A percentile compares a stretch with the other conserved stretches of the same genome.
Evolutionary conservation across 441 rosid genomes (phyloP).

Genomic region (Erodium moschatum): DNA sequence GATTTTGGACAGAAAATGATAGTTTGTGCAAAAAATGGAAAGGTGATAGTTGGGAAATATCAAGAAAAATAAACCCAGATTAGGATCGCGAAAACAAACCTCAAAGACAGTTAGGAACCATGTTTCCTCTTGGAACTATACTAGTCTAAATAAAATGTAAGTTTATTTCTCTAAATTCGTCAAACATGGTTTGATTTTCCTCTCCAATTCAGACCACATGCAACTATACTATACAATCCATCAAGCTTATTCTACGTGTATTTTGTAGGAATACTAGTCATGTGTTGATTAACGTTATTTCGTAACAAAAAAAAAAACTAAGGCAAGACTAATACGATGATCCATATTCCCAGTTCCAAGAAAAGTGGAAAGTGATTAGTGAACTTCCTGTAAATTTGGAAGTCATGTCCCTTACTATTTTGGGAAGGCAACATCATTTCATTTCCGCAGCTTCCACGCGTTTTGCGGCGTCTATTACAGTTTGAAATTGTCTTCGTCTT

Average conservation of each 20-base stretch:
- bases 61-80: too few species aligned
- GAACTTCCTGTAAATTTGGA: not conserved
- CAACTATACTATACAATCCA: not conserved
- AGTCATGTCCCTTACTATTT: not conserved
- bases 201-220: not conserved
- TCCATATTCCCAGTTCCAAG: not conserved
- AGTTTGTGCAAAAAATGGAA: too few species aligned
- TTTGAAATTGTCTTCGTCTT: conserved; percentile 9
- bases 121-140: too few species aligned
- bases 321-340: too few species aligned
- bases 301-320: not conserved
- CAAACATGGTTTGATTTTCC: not conserved
- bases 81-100: too few species aligned
- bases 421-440: not conserved
- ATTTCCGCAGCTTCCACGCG: not conserved
- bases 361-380: conserved; percentile 1
- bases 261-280: too few species aligned
- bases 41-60: too few species aligned
- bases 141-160: too few species aligned
- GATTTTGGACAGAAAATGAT: too few species aligned
- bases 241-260: not conserved
- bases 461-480: not conserved
- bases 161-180: not conserved
- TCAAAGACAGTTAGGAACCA: too few species aligned
- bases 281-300: not conserved